A percentile compares a stretch with the other conserved stretches of the same genome.
Conservation (phyloP, 352 stramenopile species). For the Globisporangium splendens region DNA sequence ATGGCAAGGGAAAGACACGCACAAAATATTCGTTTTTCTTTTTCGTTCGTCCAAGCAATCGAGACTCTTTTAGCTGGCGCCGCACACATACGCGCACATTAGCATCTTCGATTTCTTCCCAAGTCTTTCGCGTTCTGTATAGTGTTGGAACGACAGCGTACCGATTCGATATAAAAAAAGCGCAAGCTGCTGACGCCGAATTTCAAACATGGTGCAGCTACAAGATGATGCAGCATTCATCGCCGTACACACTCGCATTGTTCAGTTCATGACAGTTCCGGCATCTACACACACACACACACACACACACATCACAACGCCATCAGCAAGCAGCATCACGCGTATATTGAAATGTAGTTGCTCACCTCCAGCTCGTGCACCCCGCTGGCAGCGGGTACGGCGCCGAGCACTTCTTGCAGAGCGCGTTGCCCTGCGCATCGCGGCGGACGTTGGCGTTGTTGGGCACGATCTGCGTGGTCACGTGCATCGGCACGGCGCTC, state of each 20-base stretch:
- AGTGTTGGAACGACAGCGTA: too few relatives aligned
- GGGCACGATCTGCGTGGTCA: constrained; percentile 13
- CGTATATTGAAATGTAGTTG: too few relatives aligned
- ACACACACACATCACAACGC: constrained; percentile 4
- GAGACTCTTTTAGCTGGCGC: too few relatives aligned
- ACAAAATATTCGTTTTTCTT: too few relatives aligned
- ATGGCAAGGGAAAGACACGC: too few relatives aligned
- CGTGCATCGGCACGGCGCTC: constrained; percentile 13
- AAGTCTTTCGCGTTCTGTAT: too few relatives aligned
- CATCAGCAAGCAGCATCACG: constrained; percentile 1
- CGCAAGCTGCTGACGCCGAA: too few relatives aligned
- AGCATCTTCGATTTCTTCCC: too few relatives aligned
- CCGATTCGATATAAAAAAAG: too few relatives aligned
- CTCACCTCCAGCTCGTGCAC: constrained; percentile 63
- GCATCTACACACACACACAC: constrained; percentile 30
- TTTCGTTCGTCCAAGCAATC: too few relatives aligned
- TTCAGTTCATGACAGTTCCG: constrained; percentile 71
- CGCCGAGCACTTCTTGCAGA: constrained; percentile 68
- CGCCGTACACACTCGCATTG: constrained; percentile 73
- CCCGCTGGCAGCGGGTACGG: constrained; percentile 67
- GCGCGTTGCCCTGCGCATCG: constrained; percentile 64
- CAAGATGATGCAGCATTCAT: constrained; percentile 67
- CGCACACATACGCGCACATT: too few relatives aligned
- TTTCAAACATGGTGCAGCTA: constrained; percentile 11
- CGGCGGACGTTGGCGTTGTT: constrained; percentile 28